Conservation (phyloP, 805 yeast species). For the Metschnikowia lunata region DNA sequence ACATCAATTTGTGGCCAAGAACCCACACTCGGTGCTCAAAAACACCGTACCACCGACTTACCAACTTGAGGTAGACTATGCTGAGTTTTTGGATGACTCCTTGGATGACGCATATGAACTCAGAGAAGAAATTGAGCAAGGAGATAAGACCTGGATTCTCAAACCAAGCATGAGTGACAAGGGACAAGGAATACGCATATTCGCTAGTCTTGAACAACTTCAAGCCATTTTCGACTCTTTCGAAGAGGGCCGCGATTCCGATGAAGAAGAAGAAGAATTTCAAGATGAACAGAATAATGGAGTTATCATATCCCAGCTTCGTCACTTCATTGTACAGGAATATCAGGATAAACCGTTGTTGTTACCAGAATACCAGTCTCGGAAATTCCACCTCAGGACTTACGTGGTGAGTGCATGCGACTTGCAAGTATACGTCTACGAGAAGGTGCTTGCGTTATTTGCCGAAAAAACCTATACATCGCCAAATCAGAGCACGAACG, state of each 20-base stretch:
- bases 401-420: conserved; percentile 77
- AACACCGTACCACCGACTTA: conserved; percentile 69
- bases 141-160: conserved; percentile 72
- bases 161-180: conserved; percentile 97
- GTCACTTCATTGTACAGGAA: conserved; percentile 89
- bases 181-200: conserved; percentile 91
- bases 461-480: conserved; percentile 50
- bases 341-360: conserved; percentile 69
- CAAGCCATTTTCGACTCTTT: conserved; percentile 81
- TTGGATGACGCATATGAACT: conserved; percentile 90
- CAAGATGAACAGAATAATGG: conserved; percentile 47
- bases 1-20: conserved; percentile 66
- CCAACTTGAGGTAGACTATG: conserved; percentile 86
- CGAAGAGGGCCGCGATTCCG: conserved; percentile 67
- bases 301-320: conserved; percentile 76
- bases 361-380: conserved; percentile 50
- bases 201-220: conserved; percentile 70
- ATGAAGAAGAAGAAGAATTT: conserved; percentile 49
- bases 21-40: conserved; percentile 61
- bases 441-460: conserved; percentile 76
- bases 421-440: conserved; percentile 73
- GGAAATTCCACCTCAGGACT: conserved; percentile 85
- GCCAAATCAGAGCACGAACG: background rate
- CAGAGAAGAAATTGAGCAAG: conserved; percentile 65
- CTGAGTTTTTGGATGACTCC: conserved; percentile 92